Conservation (phyloP, 179 eudicot genomes). For the Nepenthes alata region DNA sequence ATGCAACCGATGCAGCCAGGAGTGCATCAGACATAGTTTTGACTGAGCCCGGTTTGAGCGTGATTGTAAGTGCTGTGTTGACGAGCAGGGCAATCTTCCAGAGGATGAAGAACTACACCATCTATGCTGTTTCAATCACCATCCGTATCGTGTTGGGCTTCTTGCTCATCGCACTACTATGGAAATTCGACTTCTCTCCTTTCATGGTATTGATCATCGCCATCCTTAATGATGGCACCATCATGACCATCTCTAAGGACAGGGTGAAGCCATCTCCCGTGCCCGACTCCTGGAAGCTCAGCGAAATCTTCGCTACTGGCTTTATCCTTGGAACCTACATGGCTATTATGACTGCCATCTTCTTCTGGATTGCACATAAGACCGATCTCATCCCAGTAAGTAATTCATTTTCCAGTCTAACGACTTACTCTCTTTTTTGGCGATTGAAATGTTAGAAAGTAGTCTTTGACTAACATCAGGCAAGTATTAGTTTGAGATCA, state of each 20-base stretch:
- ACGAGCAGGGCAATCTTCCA: constrained; percentile 91
- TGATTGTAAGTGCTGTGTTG: constrained; percentile 66
- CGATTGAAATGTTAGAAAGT: too few species aligned
- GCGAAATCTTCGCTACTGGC: constrained; percentile 84
- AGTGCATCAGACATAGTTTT: constrained; percentile 84
- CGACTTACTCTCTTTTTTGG: too few species aligned
- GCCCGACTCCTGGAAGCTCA: constrained; percentile 91
- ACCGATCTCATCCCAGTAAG: constrained; percentile 69
- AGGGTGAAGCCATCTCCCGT: constrained; percentile 85
- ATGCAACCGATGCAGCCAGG: constrained; percentile 88
- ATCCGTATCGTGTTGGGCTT: constrained; percentile 82
- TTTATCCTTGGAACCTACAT: constrained; percentile 73
- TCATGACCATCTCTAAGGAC: constrained; percentile 92
- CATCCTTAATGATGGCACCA: constrained; percentile 87
- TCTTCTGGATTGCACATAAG: constrained; percentile 67
- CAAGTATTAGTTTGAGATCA: too few species aligned
- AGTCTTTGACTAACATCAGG: too few species aligned
- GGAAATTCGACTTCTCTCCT: constrained; percentile 87
- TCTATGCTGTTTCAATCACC: constrained; percentile 79
- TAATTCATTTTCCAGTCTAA: too few species aligned
- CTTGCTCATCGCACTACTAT: constrained; percentile 70
- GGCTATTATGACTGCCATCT: constrained; percentile 74
- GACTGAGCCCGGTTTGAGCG: constrained; percentile 84
- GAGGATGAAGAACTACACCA: constrained; percentile 91
- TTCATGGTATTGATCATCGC: constrained; percentile 93